Conservation (phyloP, 2,329 filamentous ascomycete species). For the Grosmannia clavigera region DNA sequence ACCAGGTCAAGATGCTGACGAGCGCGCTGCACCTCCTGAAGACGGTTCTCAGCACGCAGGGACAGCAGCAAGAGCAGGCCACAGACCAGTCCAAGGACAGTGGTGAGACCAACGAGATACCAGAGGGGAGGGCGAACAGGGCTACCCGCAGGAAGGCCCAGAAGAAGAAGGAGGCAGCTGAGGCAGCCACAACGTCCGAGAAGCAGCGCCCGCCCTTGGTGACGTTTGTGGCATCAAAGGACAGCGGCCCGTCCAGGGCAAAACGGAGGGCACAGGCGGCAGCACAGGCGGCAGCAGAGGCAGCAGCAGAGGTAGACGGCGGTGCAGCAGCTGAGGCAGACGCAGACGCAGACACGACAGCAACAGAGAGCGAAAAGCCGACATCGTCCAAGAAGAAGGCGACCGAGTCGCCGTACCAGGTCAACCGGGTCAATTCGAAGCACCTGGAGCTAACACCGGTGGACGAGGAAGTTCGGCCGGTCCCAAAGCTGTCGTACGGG, state of each 20-base stretch:
- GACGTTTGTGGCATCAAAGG: too few species aligned
- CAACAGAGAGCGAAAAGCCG: not conserved
- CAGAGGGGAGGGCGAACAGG: not conserved
- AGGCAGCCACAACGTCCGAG: not conserved
- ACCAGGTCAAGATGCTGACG: slow-evolving; percentile 21
- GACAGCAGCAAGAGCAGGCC: not conserved
- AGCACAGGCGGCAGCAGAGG: not conserved
- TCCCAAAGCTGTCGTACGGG: slow-evolving; percentile 57
- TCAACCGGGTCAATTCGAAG: slow-evolving; percentile 16
- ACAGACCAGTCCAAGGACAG: not conserved
- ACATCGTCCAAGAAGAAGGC: not conserved
- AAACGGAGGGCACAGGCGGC: too few species aligned
- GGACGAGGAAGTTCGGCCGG: slow-evolving; percentile 21
- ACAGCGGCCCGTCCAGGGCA: too few species aligned
- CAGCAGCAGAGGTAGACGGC: not conserved
- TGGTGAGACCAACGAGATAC: not conserved
- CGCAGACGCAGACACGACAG: not conserved
- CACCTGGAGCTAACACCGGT: slow-evolving; percentile 20
- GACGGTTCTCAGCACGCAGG: slow-evolving; percentile 23
- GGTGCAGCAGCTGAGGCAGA: not conserved
- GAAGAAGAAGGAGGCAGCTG: slow-evolving; percentile 1
- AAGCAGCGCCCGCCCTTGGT: too few species aligned
- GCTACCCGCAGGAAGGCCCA: not conserved
- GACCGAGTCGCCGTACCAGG: not conserved
- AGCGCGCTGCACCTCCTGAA: slow-evolving; percentile 26